A percentile compares a stretch with the other conserved stretches of the same genome.
Evolutionary conservation across 2,329 filamentous ascomycete species (phyloP).

Genomic region (Xylaria sp.): DNA sequence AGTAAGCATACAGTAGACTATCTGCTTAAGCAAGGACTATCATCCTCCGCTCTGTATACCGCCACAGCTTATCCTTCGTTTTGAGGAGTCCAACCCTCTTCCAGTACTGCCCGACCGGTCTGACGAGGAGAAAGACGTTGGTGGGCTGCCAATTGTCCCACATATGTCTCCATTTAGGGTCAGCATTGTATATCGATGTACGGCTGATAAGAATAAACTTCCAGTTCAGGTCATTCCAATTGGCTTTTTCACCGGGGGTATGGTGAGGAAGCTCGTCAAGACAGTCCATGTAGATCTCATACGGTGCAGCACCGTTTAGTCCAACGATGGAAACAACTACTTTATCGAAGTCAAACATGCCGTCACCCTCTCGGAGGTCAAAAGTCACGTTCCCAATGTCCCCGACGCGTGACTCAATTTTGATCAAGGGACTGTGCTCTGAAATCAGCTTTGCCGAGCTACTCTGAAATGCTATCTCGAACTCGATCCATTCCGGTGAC

Average conservation of each 20-base stretch:
- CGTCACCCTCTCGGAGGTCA: not conserved
- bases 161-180: not conserved
- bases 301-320: not conserved
- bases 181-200: conserved; percentile 3
- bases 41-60: not conserved
- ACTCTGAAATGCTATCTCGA: not conserved
- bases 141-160: conserved; percentile 6
- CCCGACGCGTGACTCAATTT: not conserved
- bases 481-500: not conserved
- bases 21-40: not conserved
- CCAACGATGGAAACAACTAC: not conserved
- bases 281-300: conserved; percentile 13
- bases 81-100: conserved; percentile 4
- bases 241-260: not conserved
- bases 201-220: conserved; percentile 1
- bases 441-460: conserved; percentile 4
- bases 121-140: conserved; percentile 3
- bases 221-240: not conserved
- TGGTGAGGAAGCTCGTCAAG: not conserved
- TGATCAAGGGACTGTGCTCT: not conserved
- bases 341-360: not conserved
- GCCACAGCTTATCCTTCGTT: conserved; percentile 6
- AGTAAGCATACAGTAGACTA: too few species aligned
- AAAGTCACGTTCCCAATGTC: not conserved
- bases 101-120: not conserved